Evolutionary conservation across 805 yeast species (phyloP).

Genomic region (Metschnikowia similis): DNA sequence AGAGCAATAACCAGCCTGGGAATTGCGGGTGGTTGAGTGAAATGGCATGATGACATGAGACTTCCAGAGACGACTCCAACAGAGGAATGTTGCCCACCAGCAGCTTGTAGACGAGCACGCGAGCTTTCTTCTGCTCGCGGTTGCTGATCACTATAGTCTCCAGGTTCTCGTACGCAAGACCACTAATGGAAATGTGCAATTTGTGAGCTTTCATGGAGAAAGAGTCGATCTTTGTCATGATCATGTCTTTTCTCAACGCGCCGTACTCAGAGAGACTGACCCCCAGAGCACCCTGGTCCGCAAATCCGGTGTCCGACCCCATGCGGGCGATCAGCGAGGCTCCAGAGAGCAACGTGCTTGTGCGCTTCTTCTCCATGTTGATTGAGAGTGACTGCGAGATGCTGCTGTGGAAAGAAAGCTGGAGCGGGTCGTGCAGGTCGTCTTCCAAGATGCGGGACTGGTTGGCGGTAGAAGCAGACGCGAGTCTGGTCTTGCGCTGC

Average conservation of each 20-base stretch:
- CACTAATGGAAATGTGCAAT: constrained; percentile 31
- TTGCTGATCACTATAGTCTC: constrained; percentile 62
- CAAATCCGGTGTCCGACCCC: constrained; percentile 35
- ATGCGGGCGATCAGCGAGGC: constrained; percentile 43
- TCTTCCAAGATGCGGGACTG: constrained; percentile 42
- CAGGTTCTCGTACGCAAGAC: constrained; percentile 44
- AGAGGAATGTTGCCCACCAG: constrained; percentile 28
- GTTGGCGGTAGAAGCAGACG: constrained; percentile 38
- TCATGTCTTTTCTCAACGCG: constrained; percentile 57
- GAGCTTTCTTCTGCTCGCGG: constrained; percentile 35
- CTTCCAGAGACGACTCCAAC: constrained; percentile 15
- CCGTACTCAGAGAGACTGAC: constrained; percentile 16
- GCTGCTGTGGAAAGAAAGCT: constrained; percentile 2
- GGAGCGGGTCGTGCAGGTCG: constrained; percentile 19
- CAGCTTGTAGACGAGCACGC: constrained; percentile 47
- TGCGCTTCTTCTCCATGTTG: constrained; percentile 41
- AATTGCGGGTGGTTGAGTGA: constrained; percentile 31
- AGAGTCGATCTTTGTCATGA: constrained; percentile 57
- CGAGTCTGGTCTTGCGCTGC: constrained; percentile 22
- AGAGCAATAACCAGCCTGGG: constrained; percentile 44
- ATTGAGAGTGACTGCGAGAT: constrained; percentile 21
- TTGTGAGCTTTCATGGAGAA: constrained; percentile 29
- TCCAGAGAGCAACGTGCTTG: constrained; percentile 40
- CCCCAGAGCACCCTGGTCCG: constrained; percentile 22
- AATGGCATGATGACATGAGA: constrained; percentile 24